Base-by-base conservation (phyloP, 768 basidiomycete genomes). In the Phlebiopsis gigantea region DNA sequence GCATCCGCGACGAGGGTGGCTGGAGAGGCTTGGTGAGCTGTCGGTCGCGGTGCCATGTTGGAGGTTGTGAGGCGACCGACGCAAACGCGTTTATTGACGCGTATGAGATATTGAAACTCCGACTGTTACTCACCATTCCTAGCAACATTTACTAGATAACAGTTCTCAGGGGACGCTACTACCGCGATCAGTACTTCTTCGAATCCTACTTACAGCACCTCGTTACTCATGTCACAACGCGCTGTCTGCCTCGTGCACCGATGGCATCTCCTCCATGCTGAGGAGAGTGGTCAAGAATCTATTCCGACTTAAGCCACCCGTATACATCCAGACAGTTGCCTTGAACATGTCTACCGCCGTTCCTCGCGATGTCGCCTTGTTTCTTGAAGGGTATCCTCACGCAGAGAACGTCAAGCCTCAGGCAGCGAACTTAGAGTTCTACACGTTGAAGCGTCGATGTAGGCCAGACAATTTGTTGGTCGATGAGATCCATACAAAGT, bases 401-500 rank as follows among this genome's bases (percentile, higher is more conserved):
- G 62, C 65, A 14, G 61, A 57, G 5, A 76, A 84, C 60, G 73
- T 83, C 57, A 15, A 24, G 21, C 55, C 60, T 21, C 63, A 62
- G 30, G 72, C 71, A 6, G 76, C 70, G 1, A 90, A 90, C 68
- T 66, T 81, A 28, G 67, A 75, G 45, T 90, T 90, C 67, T 88
- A 89, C 67, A 72, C 73, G 45, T 83, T 85, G 66, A 73, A 61
- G 24, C 62, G 73, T 43, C 77, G 77, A 42, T 88, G 84, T 64
- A 74, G 71, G 14, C 88, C 87, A 21, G 86, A 87, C 68, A 72
- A 79, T 59, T 68, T 81, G 22, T 69, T 77, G 47, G 79, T 90
- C 63, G 80, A 84, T 49, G 82, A 87, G 59, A 75, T 89, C 17
- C 85, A 84, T 63, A 69, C 77, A 46, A 70, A 75, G 87, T 88